Percentiles rank a stretch among this genome's conserved stretches.
Conservation (phyloP, 2,329 filamentous ascomycete genomes). For the Fusarium nelsonii region DNA sequence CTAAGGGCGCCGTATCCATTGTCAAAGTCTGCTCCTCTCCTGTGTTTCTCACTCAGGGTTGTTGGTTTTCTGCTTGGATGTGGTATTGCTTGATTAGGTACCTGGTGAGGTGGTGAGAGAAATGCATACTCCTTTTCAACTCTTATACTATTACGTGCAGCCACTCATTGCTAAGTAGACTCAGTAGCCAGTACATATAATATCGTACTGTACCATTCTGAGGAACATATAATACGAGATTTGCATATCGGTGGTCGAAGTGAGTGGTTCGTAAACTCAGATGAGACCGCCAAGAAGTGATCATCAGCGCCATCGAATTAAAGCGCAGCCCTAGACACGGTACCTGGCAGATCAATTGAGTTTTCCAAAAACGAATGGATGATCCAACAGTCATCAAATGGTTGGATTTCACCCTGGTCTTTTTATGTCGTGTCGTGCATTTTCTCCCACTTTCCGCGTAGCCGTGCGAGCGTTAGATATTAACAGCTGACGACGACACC, state of each 20-base stretch:
- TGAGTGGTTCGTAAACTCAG: slow-evolving; percentile 13
- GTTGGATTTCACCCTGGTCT: slow-evolving; percentile 27
- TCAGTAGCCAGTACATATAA: no score
- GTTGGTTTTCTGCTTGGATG: neutral
- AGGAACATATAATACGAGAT: slow-evolving; percentile 10
- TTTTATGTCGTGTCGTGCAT: slow-evolving; percentile 13
- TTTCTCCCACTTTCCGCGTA: slow-evolving; percentile 35
- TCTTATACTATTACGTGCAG: neutral
- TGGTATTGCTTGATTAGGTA: neutral
- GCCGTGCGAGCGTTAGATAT: slow-evolving; percentile 12
- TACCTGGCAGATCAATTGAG: slow-evolving; percentile 36
- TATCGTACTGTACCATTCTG: neutral
- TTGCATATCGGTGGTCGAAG: slow-evolving; percentile 3
- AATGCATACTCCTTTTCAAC: neutral
- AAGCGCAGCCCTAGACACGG: slow-evolving; percentile 8
- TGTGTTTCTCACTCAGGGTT: no score
- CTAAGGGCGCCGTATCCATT: neutral
- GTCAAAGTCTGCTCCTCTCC: neutral
- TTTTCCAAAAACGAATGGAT: slow-evolving; percentile 11
- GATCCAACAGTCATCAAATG: slow-evolving; percentile 7
- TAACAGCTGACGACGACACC: slow-evolving; percentile 44
- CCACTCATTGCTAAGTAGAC: neutral
- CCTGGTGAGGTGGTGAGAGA: neutral
- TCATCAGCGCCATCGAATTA: slow-evolving; percentile 33
- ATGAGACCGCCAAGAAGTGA: slow-evolving; percentile 36